Evolutionary conservation across 257 asterid genomes (phyloP), one percentile per base, ranked within the genome.

Genomic region (Nicotiana benthamiana): DNA sequence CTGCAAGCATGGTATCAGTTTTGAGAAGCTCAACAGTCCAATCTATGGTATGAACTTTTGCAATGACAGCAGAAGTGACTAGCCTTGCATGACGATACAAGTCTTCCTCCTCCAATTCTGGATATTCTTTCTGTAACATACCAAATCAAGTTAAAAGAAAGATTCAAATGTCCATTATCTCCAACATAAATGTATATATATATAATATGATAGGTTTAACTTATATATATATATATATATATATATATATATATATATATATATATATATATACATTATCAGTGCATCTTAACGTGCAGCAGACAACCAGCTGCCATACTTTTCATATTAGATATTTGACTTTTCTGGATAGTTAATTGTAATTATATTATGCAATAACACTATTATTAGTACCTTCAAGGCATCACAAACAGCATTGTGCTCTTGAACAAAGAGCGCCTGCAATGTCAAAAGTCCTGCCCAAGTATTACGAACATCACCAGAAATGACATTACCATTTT

Each of bases 21-120:
- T 89, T 92, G 6, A 90, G 93, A 22, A 70, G 77, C 77, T 90
- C 93, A 13, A 92, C 86, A 0, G 94, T 89, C 97, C 97, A 92
- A 68, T 92, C 97, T 77, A 92, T 90, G 6, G 97, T 90, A 87
- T 92, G 97, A 64, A 92, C 67, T 82, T 92, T 92, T 0, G 97
- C 95, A 12, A 92, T 90, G 0, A 90, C 91, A 0, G 97, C 93
- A 53, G 95, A 85, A 13, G 95, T 92, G 56, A 89, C 95, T 17
- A 88, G 85, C 84, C 95, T 88, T 6, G 95, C 92, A 36, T 88
- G 88, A 0, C 82, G 86, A 63, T 90, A 92, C 48, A 92, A 51
- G 13, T 92, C 91, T 60, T 89, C 91, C 1, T 90, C 95, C 4
- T 65, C 48, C 34, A 90, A 11, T 9, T 83, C 79, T 3, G 84